phyloP scores from a whole-genome alignment of 441 rosid species.

The Pelargonium citronellum region DNA sequence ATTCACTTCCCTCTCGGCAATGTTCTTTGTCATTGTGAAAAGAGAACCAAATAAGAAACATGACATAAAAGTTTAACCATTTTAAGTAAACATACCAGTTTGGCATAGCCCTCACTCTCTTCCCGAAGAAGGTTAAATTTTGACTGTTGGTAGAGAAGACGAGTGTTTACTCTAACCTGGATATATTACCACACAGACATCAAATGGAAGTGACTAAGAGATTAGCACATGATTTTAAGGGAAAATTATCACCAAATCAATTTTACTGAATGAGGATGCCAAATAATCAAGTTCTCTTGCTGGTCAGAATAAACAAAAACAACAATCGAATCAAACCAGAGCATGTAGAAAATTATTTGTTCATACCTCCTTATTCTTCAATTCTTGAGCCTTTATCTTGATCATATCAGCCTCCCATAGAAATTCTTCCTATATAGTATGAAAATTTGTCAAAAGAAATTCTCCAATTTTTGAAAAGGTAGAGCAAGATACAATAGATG shows the following conservation, averaged over 20 bases:
- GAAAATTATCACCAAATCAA: constrained; percentile 1
- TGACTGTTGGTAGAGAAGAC: constrained; percentile 98
- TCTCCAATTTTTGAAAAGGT: constrained; percentile 8
- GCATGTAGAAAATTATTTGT: constrained; percentile 14
- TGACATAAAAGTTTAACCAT: constrained; percentile 1
- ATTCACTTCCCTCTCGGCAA: background rate
- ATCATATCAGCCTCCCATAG: constrained; percentile 97
- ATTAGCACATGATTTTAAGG: background rate
- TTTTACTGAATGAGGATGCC: background rate
- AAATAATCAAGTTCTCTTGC: background rate
- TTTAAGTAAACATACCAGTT: constrained; percentile 56
- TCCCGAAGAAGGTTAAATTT: constrained; percentile 97
- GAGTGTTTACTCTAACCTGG: constrained; percentile 98
- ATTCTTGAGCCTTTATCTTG: constrained; percentile 95
- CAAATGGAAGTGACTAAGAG: constrained; percentile 8
- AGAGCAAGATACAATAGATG: constrained; percentile 15
- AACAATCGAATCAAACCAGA: constrained; percentile 1
- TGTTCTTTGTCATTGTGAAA: constrained; percentile 2
- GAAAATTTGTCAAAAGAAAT: constrained; percentile 14
- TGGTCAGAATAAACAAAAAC: background rate
- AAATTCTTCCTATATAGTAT: constrained; percentile 80
- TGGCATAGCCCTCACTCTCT: constrained; percentile 99
- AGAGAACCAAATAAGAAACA: background rate
- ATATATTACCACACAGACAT: constrained; percentile 26
- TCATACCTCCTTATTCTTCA: constrained; percentile 97